Evolutionary conservation across 345 rosid genomes (phyloP).

Genomic region (Luvunga scandens): DNA sequence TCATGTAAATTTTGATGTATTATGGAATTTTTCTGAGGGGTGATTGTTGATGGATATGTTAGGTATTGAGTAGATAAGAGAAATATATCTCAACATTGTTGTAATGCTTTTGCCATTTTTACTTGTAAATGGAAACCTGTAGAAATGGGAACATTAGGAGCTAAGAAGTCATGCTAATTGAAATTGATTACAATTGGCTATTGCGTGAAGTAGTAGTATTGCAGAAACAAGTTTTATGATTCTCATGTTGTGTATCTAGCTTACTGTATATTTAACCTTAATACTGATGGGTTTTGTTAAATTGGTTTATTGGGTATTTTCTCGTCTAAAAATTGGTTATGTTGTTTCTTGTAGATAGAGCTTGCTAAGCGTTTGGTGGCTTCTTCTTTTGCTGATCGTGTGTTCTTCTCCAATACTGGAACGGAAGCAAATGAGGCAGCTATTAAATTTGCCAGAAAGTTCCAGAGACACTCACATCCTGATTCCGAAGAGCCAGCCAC

Average conservation of each 20-base stretch:
- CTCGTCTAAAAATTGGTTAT: background rate
- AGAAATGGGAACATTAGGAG: background rate
- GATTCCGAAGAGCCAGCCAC: slow-evolving; percentile 49
- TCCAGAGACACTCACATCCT: slow-evolving; percentile 63
- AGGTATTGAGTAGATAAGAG: background rate
- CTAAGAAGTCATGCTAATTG: background rate
- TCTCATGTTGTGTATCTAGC: background rate
- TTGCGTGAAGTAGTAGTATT: background rate
- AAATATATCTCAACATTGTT: background rate
- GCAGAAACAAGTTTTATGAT: background rate
- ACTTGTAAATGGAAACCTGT: background rate
- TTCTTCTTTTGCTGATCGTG: slow-evolving; percentile 75
- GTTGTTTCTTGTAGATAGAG: slow-evolving; percentile 49
- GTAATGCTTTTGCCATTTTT: background rate
- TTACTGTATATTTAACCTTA: background rate
- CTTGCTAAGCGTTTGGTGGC: slow-evolving; percentile 78
- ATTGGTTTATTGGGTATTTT: background rate
- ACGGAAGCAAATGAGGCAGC: slow-evolving; percentile 98
- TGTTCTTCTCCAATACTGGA: slow-evolving; percentile 86
- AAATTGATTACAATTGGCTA: background rate
- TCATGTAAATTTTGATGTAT: background rate
- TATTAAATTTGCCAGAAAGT: slow-evolving; percentile 86
- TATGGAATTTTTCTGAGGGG: background rate
- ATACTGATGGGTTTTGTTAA: too few species aligned
- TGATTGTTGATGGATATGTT: background rate